These are phyloP conservation scores for Heritiera fomes DNA, from an alignment of 345 rosid species.

Conservation along the genomic window DNA sequence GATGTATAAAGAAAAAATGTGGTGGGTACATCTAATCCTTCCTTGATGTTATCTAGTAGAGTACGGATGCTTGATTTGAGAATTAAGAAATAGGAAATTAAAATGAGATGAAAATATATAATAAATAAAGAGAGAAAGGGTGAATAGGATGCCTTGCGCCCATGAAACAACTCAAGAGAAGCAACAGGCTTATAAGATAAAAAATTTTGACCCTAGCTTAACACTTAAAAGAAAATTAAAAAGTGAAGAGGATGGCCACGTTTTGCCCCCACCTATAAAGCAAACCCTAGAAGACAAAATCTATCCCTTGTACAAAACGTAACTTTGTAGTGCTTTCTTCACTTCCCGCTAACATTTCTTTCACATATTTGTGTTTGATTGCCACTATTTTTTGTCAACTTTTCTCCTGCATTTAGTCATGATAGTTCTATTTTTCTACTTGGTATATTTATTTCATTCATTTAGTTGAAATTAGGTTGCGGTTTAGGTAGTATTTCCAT, in stretches of 20 bases:
- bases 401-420: not conserved
- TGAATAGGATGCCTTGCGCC: not conserved
- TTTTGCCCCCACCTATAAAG: conserved; percentile 10
- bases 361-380: not conserved
- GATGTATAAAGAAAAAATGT: too few relatives aligned
- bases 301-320: conserved; percentile 24
- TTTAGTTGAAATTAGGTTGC: not conserved
- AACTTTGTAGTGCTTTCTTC: conserved; percentile 13
- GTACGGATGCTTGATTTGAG: too few relatives aligned
- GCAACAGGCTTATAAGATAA: not conserved
- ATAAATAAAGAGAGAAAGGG: not conserved
- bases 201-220: not conserved
- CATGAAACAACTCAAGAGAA: not conserved
- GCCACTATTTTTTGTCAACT: not conserved
- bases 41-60: too few relatives aligned
- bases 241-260: not conserved
- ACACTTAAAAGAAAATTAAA: not conserved
- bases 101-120: not conserved
- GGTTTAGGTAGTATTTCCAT: not conserved
- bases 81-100: too few relatives aligned
- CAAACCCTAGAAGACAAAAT: not conserved
- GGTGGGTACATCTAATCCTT: too few relatives aligned
- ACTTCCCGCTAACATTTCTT: not conserved
- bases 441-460: not conserved
- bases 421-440: not conserved